Conservation (phyloP, 2,329 filamentous ascomycete genomes). For the Coniochaeta sp. region DNA sequence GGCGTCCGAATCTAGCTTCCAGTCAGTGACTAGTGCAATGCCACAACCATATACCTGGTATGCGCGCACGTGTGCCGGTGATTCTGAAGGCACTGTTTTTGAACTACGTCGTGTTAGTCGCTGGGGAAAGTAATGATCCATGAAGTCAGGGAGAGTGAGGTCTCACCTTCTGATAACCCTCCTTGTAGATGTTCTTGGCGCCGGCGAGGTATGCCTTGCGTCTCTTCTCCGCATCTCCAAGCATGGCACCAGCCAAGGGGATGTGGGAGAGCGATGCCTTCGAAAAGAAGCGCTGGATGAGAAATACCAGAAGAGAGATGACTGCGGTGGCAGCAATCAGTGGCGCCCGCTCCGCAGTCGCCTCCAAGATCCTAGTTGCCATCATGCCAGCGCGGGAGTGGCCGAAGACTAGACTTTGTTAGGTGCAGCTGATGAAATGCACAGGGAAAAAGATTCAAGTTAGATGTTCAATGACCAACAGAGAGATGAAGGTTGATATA, state of each 20-base stretch:
- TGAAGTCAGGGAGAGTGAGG: neutral
- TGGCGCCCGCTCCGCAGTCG: neutral
- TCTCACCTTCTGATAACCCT: neutral
- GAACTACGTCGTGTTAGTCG: slow-evolving; percentile 15
- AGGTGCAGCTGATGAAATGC: neutral
- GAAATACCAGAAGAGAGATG: neutral
- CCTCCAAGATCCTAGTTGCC: neutral
- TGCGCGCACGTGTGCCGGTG: neutral
- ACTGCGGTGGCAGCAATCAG: neutral
- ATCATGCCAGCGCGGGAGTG: neutral
- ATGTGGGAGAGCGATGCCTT: neutral
- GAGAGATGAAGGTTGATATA: neutral
- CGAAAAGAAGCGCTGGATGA: neutral
- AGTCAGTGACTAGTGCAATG: neutral
- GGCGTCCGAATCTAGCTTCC: neutral
- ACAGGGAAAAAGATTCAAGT: neutral
- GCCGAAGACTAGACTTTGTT: neutral
- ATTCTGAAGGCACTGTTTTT: slow-evolving; percentile 21
- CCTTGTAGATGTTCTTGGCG: neutral
- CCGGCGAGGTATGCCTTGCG: neutral
- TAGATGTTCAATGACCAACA: neutral
- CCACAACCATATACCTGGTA: neutral
- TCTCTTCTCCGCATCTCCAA: neutral
- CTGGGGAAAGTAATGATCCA: neutral
- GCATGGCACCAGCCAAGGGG: neutral